Evolutionary conservation across 140 eudicot species (phyloP).

Genomic region (Ambrosia hybrid): DNA sequence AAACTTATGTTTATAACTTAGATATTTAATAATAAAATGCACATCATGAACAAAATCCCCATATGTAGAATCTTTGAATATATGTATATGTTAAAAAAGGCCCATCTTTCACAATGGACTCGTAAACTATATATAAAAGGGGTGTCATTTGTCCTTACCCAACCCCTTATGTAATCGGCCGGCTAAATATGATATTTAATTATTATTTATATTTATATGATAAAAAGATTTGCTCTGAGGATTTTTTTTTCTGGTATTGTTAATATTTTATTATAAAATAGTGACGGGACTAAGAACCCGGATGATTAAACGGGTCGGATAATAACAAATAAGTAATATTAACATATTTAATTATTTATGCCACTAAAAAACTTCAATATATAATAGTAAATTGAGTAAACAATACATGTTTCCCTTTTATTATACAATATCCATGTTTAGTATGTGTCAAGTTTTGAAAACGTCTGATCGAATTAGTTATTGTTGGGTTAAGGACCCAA

Average conservation of each 20-base stretch:
- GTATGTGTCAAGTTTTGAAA: too few species aligned
- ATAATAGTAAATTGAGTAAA: too few species aligned
- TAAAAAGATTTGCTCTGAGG: not conserved
- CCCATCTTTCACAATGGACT: not conserved
- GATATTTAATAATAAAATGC: not conserved
- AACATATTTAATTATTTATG: too few species aligned
- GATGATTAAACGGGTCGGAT: not conserved
- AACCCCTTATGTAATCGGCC: constrained; percentile 15
- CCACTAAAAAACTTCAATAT: too few species aligned
- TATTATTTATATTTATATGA: not conserved
- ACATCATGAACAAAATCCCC: not conserved
- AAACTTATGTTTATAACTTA: not conserved
- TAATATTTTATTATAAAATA: not conserved
- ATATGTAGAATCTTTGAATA: not conserved
- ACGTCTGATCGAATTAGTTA: not conserved
- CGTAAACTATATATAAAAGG: not conserved
- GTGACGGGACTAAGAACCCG: not conserved
- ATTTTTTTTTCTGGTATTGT: not conserved
- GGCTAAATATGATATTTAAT: not conserved
- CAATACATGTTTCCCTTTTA: too few species aligned
- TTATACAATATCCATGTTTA: too few species aligned
- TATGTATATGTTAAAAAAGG: not conserved
- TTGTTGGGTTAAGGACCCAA: too few species aligned
- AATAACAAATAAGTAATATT: too few species aligned
- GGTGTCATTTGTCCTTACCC: not conserved